Conservation (phyloP, 2,329 filamentous ascomycete species). For the Orbilia blumenaviensis region DNA sequence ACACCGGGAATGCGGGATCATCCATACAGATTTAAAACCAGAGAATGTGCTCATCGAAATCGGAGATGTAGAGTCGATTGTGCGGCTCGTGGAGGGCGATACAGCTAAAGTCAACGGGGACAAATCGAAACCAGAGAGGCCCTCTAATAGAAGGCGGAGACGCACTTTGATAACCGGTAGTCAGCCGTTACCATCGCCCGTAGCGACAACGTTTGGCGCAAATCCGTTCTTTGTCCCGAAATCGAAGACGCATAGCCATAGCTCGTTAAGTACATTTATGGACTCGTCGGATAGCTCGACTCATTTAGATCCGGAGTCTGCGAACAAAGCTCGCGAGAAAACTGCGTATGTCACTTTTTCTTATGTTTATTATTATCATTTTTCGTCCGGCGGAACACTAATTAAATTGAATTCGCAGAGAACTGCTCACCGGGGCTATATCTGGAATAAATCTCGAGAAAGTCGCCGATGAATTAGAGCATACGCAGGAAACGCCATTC, state of each 20-base stretch:
- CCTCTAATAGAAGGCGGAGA: constrained; percentile 88
- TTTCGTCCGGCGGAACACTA: too few relatives aligned
- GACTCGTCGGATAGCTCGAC: constrained; percentile 56
- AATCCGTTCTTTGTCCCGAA: constrained; percentile 52
- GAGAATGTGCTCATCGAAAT: constrained; percentile 99
- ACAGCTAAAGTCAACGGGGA: constrained; percentile 75
- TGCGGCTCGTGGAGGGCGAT: constrained; percentile 61
- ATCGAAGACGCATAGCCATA: constrained; percentile 56
- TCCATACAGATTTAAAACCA: constrained; percentile 96
- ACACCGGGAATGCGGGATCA: constrained; percentile 97
- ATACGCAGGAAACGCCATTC: constrained; percentile 59
- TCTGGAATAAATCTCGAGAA: constrained; percentile 94
- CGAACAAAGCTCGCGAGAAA: constrained; percentile 84
- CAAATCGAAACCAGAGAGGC: constrained; percentile 66
- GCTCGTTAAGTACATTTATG: constrained; percentile 56
- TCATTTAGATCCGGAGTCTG: constrained; percentile 66
- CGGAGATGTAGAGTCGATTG: constrained; percentile 97
- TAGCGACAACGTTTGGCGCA: constrained; percentile 84
- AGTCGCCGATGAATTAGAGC: constrained; percentile 70
- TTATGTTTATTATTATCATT: too few relatives aligned
- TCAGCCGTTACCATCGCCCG: constrained; percentile 91
- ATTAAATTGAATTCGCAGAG: constrained; percentile 65
- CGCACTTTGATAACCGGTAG: constrained; percentile 96
- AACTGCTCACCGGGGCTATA: constrained; percentile 89
- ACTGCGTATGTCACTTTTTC: constrained; percentile 75